A percentile compares a stretch with the other conserved stretches of the same genome.
These are phyloP conservation scores for Capsicum chinense DNA, from an alignment of 257 asterid genomes.

Conservation along the genomic window DNA sequence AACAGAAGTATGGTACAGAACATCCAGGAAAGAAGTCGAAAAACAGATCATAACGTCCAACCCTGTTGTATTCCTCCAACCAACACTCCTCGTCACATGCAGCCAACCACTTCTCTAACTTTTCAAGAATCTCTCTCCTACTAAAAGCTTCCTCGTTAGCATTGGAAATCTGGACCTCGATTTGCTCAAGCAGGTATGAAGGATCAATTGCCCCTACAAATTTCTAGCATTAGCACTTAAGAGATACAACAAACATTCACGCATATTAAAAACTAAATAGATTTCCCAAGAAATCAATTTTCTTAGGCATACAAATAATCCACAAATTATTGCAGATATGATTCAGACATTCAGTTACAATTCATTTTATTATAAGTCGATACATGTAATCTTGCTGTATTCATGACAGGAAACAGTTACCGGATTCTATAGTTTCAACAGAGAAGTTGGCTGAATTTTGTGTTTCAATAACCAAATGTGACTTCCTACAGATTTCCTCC, in stretches of 20 bases:
- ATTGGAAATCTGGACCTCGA: constrained; percentile 68
- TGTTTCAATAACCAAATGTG: constrained; percentile 72
- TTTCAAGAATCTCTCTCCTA: constrained; percentile 88
- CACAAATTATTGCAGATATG: not conserved
- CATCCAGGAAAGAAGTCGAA: not conserved
- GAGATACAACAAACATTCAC: not conserved
- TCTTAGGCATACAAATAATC: not conserved
- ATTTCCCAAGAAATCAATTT: not conserved
- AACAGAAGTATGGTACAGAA: not conserved
- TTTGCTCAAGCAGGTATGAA: constrained; percentile 64
- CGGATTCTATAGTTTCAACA: constrained; percentile 71
- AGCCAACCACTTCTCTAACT: constrained; percentile 81
- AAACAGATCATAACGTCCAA: constrained; percentile 38
- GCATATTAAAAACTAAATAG: not conserved
- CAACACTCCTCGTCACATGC: constrained; percentile 93
- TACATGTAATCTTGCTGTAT: not conserved
- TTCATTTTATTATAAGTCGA: not conserved
- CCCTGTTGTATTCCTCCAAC: constrained; percentile 98
- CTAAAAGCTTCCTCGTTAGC: constrained; percentile 75
- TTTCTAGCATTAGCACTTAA: not conserved
- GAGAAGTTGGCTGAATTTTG: constrained; percentile 50
- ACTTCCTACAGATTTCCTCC: constrained; percentile 70
- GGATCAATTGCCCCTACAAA: constrained; percentile 67
- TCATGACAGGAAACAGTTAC: constrained; percentile 38
- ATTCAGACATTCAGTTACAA: not conserved